phyloP scores from a whole-genome alignment of 139 green algal genomes.

The Chlamydomonas schloesseri region DNA sequence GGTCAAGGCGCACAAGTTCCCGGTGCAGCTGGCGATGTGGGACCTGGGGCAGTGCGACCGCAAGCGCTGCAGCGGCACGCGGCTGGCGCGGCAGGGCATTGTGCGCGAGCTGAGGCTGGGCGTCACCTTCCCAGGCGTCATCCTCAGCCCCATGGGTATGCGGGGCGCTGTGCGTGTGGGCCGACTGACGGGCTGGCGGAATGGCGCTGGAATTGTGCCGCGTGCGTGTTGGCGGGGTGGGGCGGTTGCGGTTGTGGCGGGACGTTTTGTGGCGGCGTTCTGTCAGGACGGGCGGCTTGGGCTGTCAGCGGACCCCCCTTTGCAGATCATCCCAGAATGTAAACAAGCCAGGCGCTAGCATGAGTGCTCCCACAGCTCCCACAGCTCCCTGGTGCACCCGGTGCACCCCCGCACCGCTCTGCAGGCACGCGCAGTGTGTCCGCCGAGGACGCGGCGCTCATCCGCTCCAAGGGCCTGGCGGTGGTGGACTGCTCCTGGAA shows the following conservation, averaged over 20 bases:
- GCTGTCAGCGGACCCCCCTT: no score
- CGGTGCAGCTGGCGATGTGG: constrained; percentile 84
- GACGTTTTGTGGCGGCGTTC: no score
- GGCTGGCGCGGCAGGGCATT: constrained; percentile 73
- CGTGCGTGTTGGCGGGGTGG: background rate
- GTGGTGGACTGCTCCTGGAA: constrained; percentile 99
- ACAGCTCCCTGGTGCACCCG: no score
- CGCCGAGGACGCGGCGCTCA: constrained; percentile 82
- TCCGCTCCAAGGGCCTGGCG: constrained; percentile 86
- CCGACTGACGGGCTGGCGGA: no score
- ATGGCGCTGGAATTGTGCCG: no score
- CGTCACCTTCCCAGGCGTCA: constrained; percentile 84
- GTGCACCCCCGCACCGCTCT: no score
- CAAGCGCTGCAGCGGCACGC: constrained; percentile 78
- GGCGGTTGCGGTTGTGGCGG: no score
- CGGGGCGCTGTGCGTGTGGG: no score
- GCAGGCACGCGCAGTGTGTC: constrained; percentile 70
- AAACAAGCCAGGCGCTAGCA: no score
- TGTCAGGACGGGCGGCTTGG: no score
- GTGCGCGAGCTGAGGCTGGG: constrained; percentile 88
- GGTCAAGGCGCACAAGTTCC: constrained; percentile 6
- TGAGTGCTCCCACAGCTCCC: no score
- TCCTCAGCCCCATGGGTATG: constrained; percentile 81
- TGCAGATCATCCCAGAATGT: no score
- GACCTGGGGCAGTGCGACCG: constrained; percentile 93